Percentiles rank a stretch among this genome's conserved stretches.
phyloP scores from a whole-genome alignment of 306 rosid genomes.

The Luffa aegyptiaca region DNA sequence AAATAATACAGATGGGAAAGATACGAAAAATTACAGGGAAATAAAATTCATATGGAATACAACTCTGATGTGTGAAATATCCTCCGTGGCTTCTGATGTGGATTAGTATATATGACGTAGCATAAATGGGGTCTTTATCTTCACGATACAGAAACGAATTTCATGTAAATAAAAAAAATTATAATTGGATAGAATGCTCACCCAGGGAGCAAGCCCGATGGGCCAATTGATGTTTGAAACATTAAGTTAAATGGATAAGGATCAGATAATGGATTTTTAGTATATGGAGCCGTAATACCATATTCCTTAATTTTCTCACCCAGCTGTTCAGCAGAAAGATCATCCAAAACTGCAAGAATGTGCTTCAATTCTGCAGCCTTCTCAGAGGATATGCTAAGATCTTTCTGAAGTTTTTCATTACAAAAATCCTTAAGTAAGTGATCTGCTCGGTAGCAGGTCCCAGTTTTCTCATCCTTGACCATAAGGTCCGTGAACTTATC shows the following conservation, averaged over 20 bases:
- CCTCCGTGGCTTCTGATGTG: too few species aligned
- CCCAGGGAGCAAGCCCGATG: conserved; percentile 79
- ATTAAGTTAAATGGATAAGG: conserved; percentile 94
- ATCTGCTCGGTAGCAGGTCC: conserved; percentile 81
- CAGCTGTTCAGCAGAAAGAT: conserved; percentile 55
- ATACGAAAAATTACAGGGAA: too few species aligned
- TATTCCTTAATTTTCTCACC: conserved; percentile 79
- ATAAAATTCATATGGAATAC: too few species aligned
- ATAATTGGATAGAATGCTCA: conserved; percentile 23
- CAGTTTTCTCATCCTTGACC: conserved; percentile 84
- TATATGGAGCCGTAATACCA: conserved; percentile 81
- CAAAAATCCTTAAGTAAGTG: conserved; percentile 86
- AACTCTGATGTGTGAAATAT: too few species aligned
- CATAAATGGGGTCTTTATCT: too few species aligned
- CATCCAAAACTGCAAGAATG: conserved; percentile 64
- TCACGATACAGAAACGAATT: neutral
- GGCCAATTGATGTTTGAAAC: conserved; percentile 94
- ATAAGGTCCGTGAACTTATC: conserved; percentile 95
- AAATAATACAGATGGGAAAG: too few species aligned
- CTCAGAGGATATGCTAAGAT: conserved; percentile 49
- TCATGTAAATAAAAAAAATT: neutral
- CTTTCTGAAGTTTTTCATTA: conserved; percentile 79
- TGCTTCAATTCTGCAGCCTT: conserved; percentile 59
- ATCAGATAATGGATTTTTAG: conserved; percentile 73
- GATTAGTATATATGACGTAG: too few species aligned